phyloP scores from a whole-genome alignment of 176 grass and related monocot species.

The Aegilops tauschii region DNA sequence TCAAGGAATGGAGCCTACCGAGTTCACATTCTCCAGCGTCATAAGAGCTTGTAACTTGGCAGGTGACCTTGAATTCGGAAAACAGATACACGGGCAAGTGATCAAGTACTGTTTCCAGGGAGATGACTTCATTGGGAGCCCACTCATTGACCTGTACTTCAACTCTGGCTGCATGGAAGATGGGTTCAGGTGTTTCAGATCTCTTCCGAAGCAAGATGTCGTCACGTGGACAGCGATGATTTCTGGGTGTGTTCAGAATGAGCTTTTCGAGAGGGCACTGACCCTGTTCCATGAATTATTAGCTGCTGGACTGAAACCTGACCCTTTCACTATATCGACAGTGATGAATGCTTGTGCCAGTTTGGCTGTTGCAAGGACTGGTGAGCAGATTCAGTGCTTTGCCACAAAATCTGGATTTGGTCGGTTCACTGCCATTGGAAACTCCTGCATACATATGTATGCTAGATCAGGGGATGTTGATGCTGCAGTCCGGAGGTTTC shows the following conservation, averaged over 20 bases:
- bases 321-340: constrained; percentile 57
- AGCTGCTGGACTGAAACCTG: constrained; percentile 49
- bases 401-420: constrained; percentile 55
- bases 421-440: constrained; percentile 51
- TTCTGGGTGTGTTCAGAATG: constrained; percentile 62
- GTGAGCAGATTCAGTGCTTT: constrained; percentile 66
- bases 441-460: constrained; percentile 81
- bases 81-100: constrained; percentile 60
- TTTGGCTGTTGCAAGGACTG: constrained; percentile 53
- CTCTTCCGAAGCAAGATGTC: constrained; percentile 50
- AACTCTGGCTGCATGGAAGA: constrained; percentile 49
- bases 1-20: constrained; percentile 56
- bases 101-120: constrained; percentile 46
- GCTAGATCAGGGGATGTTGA: constrained; percentile 70
- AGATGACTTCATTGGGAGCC: constrained; percentile 63
- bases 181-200: constrained; percentile 60
- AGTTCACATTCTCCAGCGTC: constrained; percentile 66
- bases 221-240: constrained; percentile 78
- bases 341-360: constrained; percentile 71
- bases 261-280: constrained; percentile 53
- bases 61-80: constrained; percentile 49
- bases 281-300: constrained; percentile 53
- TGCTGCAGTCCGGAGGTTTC: constrained; percentile 55
- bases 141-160: constrained; percentile 65
- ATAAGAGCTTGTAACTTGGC: constrained; percentile 44